Percentiles rank a stretch among this genome's conserved stretches.
These are phyloP conservation scores for Sarocladium oryzae DNA, from an alignment of 2,329 filamentous ascomycete genomes.

Conservation along the genomic window DNA sequence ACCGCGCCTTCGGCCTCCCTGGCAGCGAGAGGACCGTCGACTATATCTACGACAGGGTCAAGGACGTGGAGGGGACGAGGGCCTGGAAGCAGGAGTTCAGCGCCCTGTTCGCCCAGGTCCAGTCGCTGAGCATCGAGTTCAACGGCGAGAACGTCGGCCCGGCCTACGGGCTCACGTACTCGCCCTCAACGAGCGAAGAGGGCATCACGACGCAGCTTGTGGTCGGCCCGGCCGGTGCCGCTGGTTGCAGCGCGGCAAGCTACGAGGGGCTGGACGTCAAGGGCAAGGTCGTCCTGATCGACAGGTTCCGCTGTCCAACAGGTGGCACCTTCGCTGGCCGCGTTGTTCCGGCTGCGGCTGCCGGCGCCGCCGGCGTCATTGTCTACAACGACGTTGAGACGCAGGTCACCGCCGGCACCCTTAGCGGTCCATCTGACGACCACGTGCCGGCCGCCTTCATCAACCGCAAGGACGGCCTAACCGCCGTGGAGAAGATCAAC, in stretches of 20 bases:
- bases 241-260: slow-evolving; percentile 19
- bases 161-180: slow-evolving; percentile 24
- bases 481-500: slow-evolving; percentile 22
- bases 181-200: slow-evolving; percentile 23
- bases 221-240: slow-evolving; percentile 20
- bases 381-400: slow-evolving; percentile 24
- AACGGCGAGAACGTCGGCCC: slow-evolving; percentile 16
- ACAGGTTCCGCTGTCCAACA: slow-evolving; percentile 24
- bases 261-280: slow-evolving; percentile 20
- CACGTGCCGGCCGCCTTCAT: slow-evolving; percentile 23
- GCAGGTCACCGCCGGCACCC: slow-evolving; percentile 23
- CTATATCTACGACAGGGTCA: slow-evolving; percentile 39
- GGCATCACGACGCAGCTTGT: slow-evolving; percentile 22
- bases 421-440: slow-evolving; percentile 20
- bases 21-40: slow-evolving; percentile 43
- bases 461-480: slow-evolving; percentile 22
- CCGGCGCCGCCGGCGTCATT: slow-evolving; percentile 24
- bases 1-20: slow-evolving; percentile 45
- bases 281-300: slow-evolving; percentile 26
- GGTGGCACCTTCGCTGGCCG: slow-evolving; percentile 24
- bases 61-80: slow-evolving; percentile 28
- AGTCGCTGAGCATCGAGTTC: slow-evolving; percentile 31
- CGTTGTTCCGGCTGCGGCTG: slow-evolving; percentile 21
- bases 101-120: slow-evolving; percentile 33
- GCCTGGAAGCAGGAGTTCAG: slow-evolving; percentile 44